Evolutionary conservation across 108 stramenopile species (phyloP).

Genomic region (Cylindrotheca closterium): DNA sequence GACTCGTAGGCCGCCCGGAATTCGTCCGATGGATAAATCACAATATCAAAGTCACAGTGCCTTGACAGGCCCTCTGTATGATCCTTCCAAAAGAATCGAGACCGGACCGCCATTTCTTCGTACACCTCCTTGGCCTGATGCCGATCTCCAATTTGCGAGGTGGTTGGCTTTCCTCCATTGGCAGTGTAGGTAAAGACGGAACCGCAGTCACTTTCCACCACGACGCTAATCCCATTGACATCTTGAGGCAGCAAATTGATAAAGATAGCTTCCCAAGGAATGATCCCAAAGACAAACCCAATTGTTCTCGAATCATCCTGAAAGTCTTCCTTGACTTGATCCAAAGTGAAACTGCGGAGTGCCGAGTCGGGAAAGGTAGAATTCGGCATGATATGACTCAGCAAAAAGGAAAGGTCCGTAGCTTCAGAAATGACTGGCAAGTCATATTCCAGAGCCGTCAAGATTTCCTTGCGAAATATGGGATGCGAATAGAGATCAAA

Average conservation of each 20-base stretch:
- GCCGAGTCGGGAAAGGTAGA: background rate
- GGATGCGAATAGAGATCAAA: slow-evolving; percentile 22
- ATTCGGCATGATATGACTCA: background rate
- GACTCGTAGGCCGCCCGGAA: slow-evolving; percentile 46
- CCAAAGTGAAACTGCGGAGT: slow-evolving; percentile 8
- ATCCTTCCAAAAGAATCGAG: slow-evolving; percentile 16
- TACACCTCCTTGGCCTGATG: slow-evolving; percentile 2
- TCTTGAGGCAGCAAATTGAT: slow-evolving; percentile 19
- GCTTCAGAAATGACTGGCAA: slow-evolving; percentile 26
- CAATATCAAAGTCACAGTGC: slow-evolving; percentile 28
- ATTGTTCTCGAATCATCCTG: slow-evolving; percentile 7
- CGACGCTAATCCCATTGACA: slow-evolving; percentile 17
- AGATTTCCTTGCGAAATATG: slow-evolving; percentile 25
- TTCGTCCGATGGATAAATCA: slow-evolving; percentile 50
- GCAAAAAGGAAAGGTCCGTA: slow-evolving; percentile 16
- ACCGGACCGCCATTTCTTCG: slow-evolving; percentile 1
- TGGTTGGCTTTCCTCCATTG: slow-evolving; percentile 5
- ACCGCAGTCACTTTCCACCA: slow-evolving; percentile 25
- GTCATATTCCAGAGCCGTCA: slow-evolving; percentile 26
- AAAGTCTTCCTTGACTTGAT: slow-evolving; percentile 23
- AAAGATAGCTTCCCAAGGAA: slow-evolving; percentile 27
- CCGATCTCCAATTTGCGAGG: slow-evolving; percentile 7
- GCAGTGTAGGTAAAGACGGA: slow-evolving; percentile 14
- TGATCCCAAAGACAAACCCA: slow-evolving; percentile 17
- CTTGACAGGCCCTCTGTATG: slow-evolving; percentile 16